Evolutionary conservation across 2,329 filamentous ascomycete genomes (phyloP).

Genomic region (Zasmidium angulare): DNA sequence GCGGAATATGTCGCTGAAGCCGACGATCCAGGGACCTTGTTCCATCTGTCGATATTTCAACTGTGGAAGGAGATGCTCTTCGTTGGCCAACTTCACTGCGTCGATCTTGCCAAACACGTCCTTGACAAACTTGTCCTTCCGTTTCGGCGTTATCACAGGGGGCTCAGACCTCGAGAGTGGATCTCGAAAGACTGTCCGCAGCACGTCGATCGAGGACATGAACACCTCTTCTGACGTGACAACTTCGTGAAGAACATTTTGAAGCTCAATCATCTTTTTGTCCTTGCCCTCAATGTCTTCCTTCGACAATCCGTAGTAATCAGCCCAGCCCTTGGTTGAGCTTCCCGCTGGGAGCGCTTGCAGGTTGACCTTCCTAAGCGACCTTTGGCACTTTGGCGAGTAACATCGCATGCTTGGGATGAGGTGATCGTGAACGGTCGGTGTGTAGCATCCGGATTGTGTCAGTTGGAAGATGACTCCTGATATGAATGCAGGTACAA

Average conservation of each 20-base stretch:
- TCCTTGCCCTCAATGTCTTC: conserved; percentile 69
- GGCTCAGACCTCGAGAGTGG: conserved; percentile 71
- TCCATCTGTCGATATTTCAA: conserved; percentile 96
- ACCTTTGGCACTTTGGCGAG: conserved; percentile 88
- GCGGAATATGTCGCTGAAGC: conserved; percentile 94
- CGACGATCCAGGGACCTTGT: conserved; percentile 89
- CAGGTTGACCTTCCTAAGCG: conserved; percentile 89
- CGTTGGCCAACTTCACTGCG: conserved; percentile 83
- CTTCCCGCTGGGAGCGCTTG: conserved; percentile 69
- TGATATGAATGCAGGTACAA: conserved; percentile 74
- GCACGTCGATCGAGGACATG: conserved; percentile 83
- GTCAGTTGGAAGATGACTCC: conserved; percentile 94
- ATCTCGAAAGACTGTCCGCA: conserved; percentile 83
- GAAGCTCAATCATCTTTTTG: conserved; percentile 86
- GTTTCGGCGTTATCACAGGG: conserved; percentile 75
- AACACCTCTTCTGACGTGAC: conserved; percentile 90
- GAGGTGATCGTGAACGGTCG: conserved; percentile 70
- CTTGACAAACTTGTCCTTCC: conserved; percentile 74
- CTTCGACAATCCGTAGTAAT: conserved; percentile 81
- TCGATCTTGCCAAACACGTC: conserved; percentile 92
- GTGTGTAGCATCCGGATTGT: conserved; percentile 85
- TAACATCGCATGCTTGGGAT: conserved; percentile 75
- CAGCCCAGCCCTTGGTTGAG: conserved; percentile 75
- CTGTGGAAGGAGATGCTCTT: conserved; percentile 86
- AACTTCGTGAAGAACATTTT: conserved; percentile 94